Evolutionary conservation across 2,329 filamentous ascomycete genomes (phyloP), one percentile per base, ranked within the genome.

Genomic region (Sporothrix euskadiensis): DNA sequence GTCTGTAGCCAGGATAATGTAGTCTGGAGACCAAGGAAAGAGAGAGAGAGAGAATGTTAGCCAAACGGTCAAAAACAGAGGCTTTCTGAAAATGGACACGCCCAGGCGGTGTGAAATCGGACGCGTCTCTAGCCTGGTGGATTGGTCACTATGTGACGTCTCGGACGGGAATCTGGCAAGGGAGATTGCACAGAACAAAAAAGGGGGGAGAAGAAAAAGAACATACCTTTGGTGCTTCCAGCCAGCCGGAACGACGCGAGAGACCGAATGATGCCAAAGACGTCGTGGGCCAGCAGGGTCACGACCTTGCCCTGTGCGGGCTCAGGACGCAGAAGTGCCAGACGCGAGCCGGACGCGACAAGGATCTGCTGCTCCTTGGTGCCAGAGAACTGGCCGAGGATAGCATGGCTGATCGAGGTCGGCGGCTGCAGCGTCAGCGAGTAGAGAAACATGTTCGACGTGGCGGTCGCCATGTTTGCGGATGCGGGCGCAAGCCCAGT

Each of bases 401-500:
- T 92, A 76, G 96, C 94, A 83, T 97, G 92, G 69, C 92, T 94
- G 79, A 97, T 90, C 74, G 94, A 92, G 77, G 94, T 94, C 47
- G 96, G 93, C 78, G 93, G 92, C 84, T 98, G 94, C 80, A 99
- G 91, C 78, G 96, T 98, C 85, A 99, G 88, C 80, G 94, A 96
- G 85, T 99, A 99, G 85, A 99, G 91, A 83, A 98, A 98, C 94
- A 98, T 97, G 82, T 95, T 95, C 77, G 94, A 98, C 75, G 95
- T 98, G 63, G 76, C 61, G 81, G 94, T 97, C 85, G 96, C 95
- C 96, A 98, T 98, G 81, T 81, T 87, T 80, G 79, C 83, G 76
- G 76, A 71, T 69, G 80, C 80, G 79, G 82, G 80, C 80, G 83
- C 81, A 80, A 83, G 83, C 84, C 85, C 84, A 49, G 52, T 57